Evolutionary conservation across 371 early-diverging fungal genomes (phyloP).

Genomic region (Scutellospora calospora): DNA sequence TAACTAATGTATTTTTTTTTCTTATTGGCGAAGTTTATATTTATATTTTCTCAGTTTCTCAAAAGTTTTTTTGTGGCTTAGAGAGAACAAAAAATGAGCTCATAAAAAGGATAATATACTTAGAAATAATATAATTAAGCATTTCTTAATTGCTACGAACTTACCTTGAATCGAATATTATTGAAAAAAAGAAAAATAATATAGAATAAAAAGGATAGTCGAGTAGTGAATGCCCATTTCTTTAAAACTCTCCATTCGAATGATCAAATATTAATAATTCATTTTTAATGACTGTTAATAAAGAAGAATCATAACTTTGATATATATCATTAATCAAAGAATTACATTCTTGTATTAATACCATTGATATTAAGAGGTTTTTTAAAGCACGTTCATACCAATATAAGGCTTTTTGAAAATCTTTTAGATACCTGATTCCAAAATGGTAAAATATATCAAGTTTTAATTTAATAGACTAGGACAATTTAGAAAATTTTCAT

Average conservation of each 20-base stretch:
- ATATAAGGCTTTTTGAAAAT: slow-evolving; percentile 18
- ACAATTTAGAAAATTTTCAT: background rate
- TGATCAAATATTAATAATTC: background rate
- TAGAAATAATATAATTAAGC: too few relatives aligned
- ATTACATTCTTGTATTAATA: background rate
- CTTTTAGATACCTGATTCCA: background rate
- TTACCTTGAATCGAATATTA: too few relatives aligned
- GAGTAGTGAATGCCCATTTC: background rate
- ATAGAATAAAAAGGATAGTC: too few relatives aligned
- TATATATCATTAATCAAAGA: slow-evolving; percentile 2
- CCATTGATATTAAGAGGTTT: background rate
- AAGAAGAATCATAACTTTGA: background rate
- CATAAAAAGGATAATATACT: too few relatives aligned
- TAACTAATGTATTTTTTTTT: too few relatives aligned
- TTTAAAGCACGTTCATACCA: slow-evolving; percentile 24
- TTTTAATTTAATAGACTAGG: slow-evolving; percentile 7
- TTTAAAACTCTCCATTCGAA: background rate
- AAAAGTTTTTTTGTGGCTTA: too few relatives aligned
- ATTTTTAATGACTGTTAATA: background rate
- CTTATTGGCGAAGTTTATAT: too few relatives aligned
- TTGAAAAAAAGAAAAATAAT: too few relatives aligned
- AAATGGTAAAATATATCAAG: slow-evolving; percentile 21
- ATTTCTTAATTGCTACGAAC: too few relatives aligned
- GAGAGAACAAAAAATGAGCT: too few relatives aligned
- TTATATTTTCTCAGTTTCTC: too few relatives aligned